A percentile compares a stretch with the other conserved stretches of the same genome.
phyloP scores from a whole-genome alignment of 768 basidiomycete genomes.

The Wakefieldia striispora region DNA sequence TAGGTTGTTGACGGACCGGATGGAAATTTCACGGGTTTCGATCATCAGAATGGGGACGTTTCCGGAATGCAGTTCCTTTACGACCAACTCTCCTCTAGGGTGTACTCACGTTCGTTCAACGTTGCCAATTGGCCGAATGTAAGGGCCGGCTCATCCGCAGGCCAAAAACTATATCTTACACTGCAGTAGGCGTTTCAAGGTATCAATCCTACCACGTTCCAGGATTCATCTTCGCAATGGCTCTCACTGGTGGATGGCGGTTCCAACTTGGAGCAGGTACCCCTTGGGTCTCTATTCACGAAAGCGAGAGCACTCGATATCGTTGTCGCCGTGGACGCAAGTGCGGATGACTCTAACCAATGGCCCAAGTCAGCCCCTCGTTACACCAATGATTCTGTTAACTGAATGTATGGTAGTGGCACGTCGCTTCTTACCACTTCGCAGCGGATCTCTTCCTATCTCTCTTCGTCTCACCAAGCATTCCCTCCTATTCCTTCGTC shows the following conservation, averaged over 20 bases:
- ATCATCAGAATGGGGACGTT: slow-evolving; percentile 9
- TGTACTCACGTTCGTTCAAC: slow-evolving; percentile 52
- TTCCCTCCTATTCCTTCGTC: slow-evolving; percentile 64
- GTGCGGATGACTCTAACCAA: slow-evolving; percentile 51
- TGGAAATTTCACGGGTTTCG: slow-evolving; percentile 29
- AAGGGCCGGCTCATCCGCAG: slow-evolving; percentile 7
- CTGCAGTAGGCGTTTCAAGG: slow-evolving; percentile 48
- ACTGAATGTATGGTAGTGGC: slow-evolving; percentile 41
- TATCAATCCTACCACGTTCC: slow-evolving; percentile 46
- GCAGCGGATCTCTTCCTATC: slow-evolving; percentile 42
- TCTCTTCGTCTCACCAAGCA: slow-evolving; percentile 50
- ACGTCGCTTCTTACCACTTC: slow-evolving; percentile 46
- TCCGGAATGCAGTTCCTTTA: slow-evolving; percentile 47
- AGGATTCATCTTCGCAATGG: slow-evolving; percentile 50
- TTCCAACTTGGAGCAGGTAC: slow-evolving; percentile 68
- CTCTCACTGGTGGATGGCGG: slow-evolving; percentile 71
- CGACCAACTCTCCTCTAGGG: slow-evolving; percentile 40
- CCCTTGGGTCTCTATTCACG: slow-evolving; percentile 68
- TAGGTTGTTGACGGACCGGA: slow-evolving; percentile 49
- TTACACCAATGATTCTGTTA: neutral
- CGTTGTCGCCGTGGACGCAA: slow-evolving; percentile 72
- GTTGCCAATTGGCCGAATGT: slow-evolving; percentile 70
- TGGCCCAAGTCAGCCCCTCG: slow-evolving; percentile 62
- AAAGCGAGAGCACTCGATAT: slow-evolving; percentile 68
- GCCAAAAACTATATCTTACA: neutral